Evolutionary conservation across 495 filamentous ascomycete genomes (phyloP).

Genomic region (Baudoinia panamericana): DNA sequence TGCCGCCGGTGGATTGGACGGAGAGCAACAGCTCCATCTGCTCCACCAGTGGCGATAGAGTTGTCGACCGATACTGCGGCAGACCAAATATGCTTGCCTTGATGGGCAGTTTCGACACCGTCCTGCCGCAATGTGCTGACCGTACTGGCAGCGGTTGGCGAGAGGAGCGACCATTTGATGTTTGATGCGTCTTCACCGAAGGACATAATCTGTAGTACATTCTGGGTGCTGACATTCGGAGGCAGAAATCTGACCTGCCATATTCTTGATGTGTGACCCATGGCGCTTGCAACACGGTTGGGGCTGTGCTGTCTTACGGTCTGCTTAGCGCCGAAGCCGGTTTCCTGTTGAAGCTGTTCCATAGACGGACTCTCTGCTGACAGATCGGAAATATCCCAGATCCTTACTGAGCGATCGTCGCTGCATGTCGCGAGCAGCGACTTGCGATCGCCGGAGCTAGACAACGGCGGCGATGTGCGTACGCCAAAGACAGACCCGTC

Average conservation of each 20-base stretch:
- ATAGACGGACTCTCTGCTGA: slow-evolving; percentile 20
- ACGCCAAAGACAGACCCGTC: slow-evolving; percentile 91
- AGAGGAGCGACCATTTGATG: slow-evolving; percentile 16
- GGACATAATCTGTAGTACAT: slow-evolving; percentile 18
- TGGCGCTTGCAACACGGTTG: slow-evolving; percentile 46
- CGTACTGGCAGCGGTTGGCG: not conserved
- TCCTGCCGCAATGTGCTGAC: slow-evolving; percentile 2
- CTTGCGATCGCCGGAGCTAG: slow-evolving; percentile 25
- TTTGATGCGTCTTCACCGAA: slow-evolving; percentile 25
- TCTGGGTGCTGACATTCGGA: too few species aligned
- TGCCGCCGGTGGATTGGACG: too few species aligned
- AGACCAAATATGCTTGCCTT: slow-evolving; percentile 89
- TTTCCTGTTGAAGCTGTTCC: not conserved
- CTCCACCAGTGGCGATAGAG: slow-evolving; percentile 65
- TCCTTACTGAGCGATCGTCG: slow-evolving; percentile 78
- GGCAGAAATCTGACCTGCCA: slow-evolving; percentile 77
- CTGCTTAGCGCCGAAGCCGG: slow-evolving; percentile 12
- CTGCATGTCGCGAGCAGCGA: slow-evolving; percentile 80
- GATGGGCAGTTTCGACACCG: slow-evolving; percentile 35
- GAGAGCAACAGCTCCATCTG: slow-evolving; percentile 48
- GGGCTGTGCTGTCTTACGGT: slow-evolving; percentile 21
- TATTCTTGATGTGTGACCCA: slow-evolving; percentile 80
- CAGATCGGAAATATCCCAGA: slow-evolving; percentile 69
- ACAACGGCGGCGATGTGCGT: slow-evolving; percentile 52
- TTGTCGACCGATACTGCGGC: slow-evolving; percentile 34